These are phyloP conservation scores for Rosa multiflora DNA, from an alignment of 306 rosid genomes.

Conservation along the genomic window DNA sequence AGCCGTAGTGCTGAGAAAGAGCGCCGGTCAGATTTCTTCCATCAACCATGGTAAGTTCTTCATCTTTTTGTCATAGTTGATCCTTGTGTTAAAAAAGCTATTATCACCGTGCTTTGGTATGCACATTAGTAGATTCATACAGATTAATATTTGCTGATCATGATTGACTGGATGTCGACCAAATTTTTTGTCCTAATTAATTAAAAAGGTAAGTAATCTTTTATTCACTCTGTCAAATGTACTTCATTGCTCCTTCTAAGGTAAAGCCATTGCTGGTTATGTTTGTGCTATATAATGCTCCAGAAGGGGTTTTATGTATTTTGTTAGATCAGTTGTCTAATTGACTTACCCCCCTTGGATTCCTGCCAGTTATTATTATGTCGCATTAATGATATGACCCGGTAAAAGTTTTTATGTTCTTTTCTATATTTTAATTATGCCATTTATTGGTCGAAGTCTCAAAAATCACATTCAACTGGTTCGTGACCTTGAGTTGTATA, in stretches of 20 bases:
- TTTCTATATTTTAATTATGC: neutral
- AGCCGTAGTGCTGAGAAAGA: conserved; percentile 89
- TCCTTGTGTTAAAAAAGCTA: neutral
- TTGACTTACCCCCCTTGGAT: neutral
- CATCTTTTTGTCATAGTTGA: conserved; percentile 3
- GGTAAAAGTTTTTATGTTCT: neutral
- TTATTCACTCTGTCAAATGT: neutral
- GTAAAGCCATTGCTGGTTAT: neutral
- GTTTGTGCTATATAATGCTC: neutral
- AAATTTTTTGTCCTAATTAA: neutral
- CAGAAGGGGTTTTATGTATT: neutral
- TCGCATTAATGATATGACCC: neutral
- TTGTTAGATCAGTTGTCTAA: neutral
- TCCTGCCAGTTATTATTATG: neutral
- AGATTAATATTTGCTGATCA: neutral
- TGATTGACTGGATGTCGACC: neutral
- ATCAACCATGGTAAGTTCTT: conserved; percentile 83
- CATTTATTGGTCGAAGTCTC: neutral
- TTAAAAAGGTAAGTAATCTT: neutral
- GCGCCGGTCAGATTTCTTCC: conserved; percentile 87
- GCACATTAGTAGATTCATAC: neutral
- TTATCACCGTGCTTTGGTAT: neutral
- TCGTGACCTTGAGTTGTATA: neutral
- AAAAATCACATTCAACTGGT: neutral
- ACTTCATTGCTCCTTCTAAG: neutral